phyloP scores from a whole-genome alignment of 345 rosid genomes.

The Aethionema arabicum region DNA sequence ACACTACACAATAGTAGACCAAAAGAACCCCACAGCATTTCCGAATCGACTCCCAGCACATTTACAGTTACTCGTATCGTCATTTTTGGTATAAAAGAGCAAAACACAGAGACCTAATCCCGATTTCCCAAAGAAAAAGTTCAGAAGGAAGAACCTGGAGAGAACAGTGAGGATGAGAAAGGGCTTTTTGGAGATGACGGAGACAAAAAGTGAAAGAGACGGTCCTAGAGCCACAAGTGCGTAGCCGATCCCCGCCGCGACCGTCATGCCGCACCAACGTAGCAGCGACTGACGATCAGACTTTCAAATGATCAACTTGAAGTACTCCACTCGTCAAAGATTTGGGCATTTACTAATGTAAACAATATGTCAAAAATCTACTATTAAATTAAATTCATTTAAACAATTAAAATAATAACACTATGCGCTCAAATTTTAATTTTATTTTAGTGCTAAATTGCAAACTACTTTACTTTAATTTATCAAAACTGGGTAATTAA shows the following conservation, averaged over 20 bases:
- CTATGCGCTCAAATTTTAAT: too few relatives aligned
- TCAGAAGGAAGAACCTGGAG: conserved; percentile 63
- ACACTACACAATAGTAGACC: conserved; percentile 5
- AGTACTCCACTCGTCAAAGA: neutral
- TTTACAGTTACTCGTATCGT: too few relatives aligned
- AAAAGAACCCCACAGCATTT: neutral
- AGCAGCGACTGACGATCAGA: conserved; percentile 9
- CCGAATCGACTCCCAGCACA: neutral
- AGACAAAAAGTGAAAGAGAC: conserved; percentile 77
- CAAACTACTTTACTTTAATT: too few relatives aligned
- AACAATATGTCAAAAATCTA: neutral
- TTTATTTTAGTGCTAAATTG: too few relatives aligned
- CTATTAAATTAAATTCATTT: too few relatives aligned
- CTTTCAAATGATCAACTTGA: conserved; percentile 17
- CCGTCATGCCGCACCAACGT: conserved; percentile 52
- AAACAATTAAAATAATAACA: too few relatives aligned
- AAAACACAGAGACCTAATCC: conserved; percentile 1
- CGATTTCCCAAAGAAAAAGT: neutral
- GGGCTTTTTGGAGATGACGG: conserved; percentile 90
- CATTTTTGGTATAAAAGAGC: too few relatives aligned
- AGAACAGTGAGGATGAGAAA: conserved; percentile 90
- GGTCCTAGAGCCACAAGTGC: conserved; percentile 85
- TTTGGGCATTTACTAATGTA: neutral
- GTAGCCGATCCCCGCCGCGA: conserved; percentile 92
- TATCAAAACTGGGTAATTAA: too few relatives aligned